Evolutionary conservation across 2,329 filamentous ascomycete genomes (phyloP).

Genomic region (Cercospora sojina): DNA sequence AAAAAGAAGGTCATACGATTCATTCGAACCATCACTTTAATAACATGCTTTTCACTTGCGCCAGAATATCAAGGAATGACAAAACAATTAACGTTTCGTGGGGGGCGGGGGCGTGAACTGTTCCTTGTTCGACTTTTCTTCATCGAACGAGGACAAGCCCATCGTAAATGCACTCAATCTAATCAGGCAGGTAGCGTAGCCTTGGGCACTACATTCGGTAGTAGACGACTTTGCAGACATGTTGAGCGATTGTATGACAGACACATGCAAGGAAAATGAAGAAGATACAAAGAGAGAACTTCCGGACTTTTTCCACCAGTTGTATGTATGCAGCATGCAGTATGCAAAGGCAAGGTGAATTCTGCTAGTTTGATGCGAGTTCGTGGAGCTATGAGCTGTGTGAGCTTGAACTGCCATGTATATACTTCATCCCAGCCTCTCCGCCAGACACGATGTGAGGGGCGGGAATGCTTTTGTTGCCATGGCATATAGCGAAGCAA

Average conservation of each 20-base stretch:
- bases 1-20: neutral
- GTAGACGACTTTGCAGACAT: no score
- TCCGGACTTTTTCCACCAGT: neutral
- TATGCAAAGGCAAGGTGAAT: neutral
- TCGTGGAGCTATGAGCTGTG: neutral
- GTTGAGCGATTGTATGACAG: no score
- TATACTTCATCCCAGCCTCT: neutral
- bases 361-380: neutral
- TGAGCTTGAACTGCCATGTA: neutral
- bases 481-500: neutral
- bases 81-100: neutral
- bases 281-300: no score
- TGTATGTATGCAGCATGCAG: neutral
- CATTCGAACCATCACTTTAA: neutral
- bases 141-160: no score
- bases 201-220: no score
- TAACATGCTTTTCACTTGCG: neutral
- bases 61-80: neutral
- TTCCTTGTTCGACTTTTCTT: no score
- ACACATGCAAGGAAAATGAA: no score
- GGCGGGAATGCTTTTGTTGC: neutral
- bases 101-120: no score
- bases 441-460: no score
- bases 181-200: no score
- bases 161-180: no score